These are phyloP conservation scores for Ensete glaucum DNA, from an alignment of 176 grass and related monocot species.

Conservation along the genomic window DNA sequence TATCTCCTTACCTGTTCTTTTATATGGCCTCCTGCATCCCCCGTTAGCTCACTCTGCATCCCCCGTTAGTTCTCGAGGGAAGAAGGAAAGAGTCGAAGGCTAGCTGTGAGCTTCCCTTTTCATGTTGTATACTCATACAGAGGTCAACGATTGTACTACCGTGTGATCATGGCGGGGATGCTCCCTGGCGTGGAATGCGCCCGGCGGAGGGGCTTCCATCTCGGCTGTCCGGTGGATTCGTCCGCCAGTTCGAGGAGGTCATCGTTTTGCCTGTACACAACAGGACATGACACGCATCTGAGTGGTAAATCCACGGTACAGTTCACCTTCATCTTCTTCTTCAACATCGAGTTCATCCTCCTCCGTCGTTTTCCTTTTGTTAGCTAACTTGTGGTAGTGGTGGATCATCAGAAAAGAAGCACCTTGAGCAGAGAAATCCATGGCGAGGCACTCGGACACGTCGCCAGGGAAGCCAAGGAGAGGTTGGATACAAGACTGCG, in stretches of 20 bases:
- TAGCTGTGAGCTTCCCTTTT: no score
- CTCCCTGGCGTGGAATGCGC: slow-evolving; percentile 71
- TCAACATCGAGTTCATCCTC: not conserved
- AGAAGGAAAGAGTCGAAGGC: no score
- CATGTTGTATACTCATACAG: not conserved
- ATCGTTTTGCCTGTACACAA: slow-evolving; percentile 43
- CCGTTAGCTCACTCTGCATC: no score
- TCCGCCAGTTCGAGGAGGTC: slow-evolving; percentile 19
- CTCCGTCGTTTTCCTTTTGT: not conserved
- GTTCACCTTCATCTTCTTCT: slow-evolving; percentile 6
- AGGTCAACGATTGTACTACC: slow-evolving; percentile 9
- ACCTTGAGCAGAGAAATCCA: slow-evolving; percentile 36
- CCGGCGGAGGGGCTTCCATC: slow-evolving; percentile 49
- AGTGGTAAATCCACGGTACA: slow-evolving; percentile 20
- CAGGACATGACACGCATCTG: slow-evolving; percentile 23
- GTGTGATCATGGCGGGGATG: slow-evolving; percentile 61
- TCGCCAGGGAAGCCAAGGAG: slow-evolving; percentile 77
- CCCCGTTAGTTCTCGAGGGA: no score
- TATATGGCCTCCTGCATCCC: no score
- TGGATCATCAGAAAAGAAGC: slow-evolving; percentile 35
- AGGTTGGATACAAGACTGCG: slow-evolving; percentile 69
- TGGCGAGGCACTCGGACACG: slow-evolving; percentile 48
- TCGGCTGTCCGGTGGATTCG: not conserved
- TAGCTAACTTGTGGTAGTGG: not conserved
- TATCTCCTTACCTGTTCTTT: not conserved